phyloP scores from a whole-genome alignment of 306 rosid genomes.

The Medicago truncatula region DNA sequence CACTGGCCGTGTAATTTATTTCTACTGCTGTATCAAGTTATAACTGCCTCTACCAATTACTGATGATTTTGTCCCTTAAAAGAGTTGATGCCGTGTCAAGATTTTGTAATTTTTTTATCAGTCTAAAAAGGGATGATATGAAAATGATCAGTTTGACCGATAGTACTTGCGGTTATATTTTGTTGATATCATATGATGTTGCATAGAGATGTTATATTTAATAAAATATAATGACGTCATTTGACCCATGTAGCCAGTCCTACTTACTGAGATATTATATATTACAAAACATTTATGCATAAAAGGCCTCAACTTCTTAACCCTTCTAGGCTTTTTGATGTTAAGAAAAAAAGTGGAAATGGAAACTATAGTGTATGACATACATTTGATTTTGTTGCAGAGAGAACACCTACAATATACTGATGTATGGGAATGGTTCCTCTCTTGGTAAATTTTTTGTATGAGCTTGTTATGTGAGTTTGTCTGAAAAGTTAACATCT shows the following conservation, averaged over 20 bases:
- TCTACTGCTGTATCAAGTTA: slow-evolving; percentile 19
- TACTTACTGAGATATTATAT: too few species aligned
- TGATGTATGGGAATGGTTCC: slow-evolving; percentile 14
- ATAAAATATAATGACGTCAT: neutral
- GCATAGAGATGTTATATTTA: neutral
- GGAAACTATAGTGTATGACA: slow-evolving; percentile 9
- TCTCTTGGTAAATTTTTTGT: neutral
- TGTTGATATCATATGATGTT: neutral
- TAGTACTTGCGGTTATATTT: neutral
- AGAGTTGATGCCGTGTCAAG: neutral
- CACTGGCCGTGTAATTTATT: slow-evolving; percentile 28
- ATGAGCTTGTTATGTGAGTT: neutral
- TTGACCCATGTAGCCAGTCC: too few species aligned
- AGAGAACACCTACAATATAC: slow-evolving; percentile 27
- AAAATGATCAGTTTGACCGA: slow-evolving; percentile 6
- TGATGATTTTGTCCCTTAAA: slow-evolving; percentile 22
- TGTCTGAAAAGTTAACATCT: neutral
- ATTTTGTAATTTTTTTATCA: slow-evolving; percentile 26
- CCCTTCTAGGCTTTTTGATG: neutral
- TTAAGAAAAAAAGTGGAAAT: neutral
- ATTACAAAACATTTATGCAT: neutral
- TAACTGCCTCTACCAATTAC: slow-evolving; percentile 9
- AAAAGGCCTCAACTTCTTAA: neutral
- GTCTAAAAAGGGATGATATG: neutral
- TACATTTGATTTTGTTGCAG: slow-evolving; percentile 24